Evolutionary conservation across 306 rosid species (phyloP), one percentile per base, ranked within the genome.

Genomic region (Arachis stenosperma): DNA sequence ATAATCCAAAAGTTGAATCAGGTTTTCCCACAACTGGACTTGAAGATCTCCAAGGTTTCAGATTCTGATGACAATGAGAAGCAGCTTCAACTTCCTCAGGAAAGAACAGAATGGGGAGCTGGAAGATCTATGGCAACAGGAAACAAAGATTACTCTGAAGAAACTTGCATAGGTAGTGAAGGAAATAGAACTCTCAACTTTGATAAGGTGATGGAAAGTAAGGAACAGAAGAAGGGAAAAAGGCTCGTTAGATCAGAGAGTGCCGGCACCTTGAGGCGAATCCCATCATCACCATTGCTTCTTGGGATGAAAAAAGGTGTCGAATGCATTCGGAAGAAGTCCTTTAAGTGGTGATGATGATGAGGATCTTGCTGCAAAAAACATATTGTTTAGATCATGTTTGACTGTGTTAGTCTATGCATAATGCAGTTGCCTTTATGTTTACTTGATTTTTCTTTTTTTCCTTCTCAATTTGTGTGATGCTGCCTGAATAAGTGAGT

Each of bases 241-340:
- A 75, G 55, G 69, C 86, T 85, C 39, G 68, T 48, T 12, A 90
- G 99, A 81, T 88, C 91, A 39, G 97, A 93, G 82, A 95, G 96
- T 83, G 87, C 86, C 22, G 87, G 84, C 78, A 53, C 66, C 61
- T 83, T 95, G 65, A 88, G 88, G 79, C 57, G 98, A 81, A 83
- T 88, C 63, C 98, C 99, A 58, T 91, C 98, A 52, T 88, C 99
- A 71, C 99, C 98, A n/a, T 84, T 91, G 82, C 84, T 91, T 54
- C 54, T 82, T 70, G 95, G 96, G 54, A 84, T 90, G 86, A 90
- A 75, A 60, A 89, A 89, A 75, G 91, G 96, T 51, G 86, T 86
- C 30, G 97, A 89, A 78, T 75, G 83, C 88, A 84, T 89, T 36
- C 62, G 89, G 75, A 92, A 89, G 90, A 92, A 87, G 83, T 85